Percentiles rank a stretch among this genome's conserved stretches.
These are phyloP conservation scores for Fusarium anthophilum DNA, from an alignment of 2,329 filamentous ascomycete genomes.

Conservation along the genomic window DNA sequence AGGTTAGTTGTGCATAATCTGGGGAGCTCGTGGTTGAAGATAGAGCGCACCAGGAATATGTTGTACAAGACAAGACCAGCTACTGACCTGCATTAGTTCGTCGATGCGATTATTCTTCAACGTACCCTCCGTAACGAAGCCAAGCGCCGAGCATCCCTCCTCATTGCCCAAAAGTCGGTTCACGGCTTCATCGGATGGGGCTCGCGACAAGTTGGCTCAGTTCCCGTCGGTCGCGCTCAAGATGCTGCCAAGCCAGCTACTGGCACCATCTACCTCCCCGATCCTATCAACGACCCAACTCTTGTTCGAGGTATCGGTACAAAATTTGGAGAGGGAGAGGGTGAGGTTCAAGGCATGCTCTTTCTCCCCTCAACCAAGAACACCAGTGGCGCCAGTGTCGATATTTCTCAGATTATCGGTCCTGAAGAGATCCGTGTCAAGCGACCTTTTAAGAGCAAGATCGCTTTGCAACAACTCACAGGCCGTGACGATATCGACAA, in stretches of 20 bases:
- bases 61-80: background rate
- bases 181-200: conserved; percentile 90
- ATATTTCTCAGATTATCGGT: conserved; percentile 83
- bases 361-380: conserved; percentile 88
- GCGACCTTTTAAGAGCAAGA: conserved; percentile 82
- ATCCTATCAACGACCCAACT: conserved; percentile 85
- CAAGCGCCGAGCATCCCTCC: conserved; percentile 86
- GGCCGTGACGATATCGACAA: conserved; percentile 77
- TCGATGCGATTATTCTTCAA: conserved; percentile 94
- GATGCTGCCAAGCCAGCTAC: conserved; percentile 83
- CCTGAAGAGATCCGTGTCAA: conserved; percentile 86
- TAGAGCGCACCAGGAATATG: background rate
- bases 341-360: conserved; percentile 82
- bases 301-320: conserved; percentile 82
- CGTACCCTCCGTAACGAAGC: conserved; percentile 88
- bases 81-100: conserved; percentile 70
- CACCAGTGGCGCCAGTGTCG: conserved; percentile 77
- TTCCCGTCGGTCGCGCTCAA: conserved; percentile 92
- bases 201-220: conserved; percentile 84
- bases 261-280: conserved; percentile 87
- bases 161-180: conserved; percentile 96
- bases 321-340: conserved; percentile 78
- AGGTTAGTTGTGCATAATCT: conserved; percentile 62
- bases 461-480: conserved; percentile 82
- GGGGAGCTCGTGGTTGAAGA: background rate